These are phyloP conservation scores for Quercus mongolica DNA, from an alignment of 306 rosid genomes.

Conservation along the genomic window DNA sequence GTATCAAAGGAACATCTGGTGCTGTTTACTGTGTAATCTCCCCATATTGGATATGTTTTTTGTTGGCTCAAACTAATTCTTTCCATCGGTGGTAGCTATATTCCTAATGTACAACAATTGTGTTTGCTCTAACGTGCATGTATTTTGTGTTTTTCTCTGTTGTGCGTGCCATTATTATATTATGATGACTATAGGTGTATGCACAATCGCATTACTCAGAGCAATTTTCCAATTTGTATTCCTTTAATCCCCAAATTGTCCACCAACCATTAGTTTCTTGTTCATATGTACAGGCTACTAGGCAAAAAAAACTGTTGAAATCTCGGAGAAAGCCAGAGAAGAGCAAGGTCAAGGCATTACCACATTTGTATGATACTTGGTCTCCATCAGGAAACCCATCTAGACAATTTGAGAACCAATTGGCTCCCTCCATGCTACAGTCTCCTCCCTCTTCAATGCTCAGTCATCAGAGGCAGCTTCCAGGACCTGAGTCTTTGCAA, in stretches of 20 bases:
- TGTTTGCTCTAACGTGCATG: background rate
- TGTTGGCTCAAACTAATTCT: too few species aligned
- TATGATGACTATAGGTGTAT: background rate
- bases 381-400: conserved; percentile 46
- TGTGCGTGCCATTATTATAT: background rate
- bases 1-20: background rate
- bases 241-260: conserved; percentile 5
- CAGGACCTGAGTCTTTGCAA: conserved; percentile 41
- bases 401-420: conserved; percentile 51
- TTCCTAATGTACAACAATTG: background rate
- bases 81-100: background rate
- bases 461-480: conserved; percentile 48
- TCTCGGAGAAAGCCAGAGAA: conserved; percentile 40
- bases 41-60: too few species aligned
- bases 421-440: conserved; percentile 39
- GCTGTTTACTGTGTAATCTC: background rate
- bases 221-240: background rate
- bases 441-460: conserved; percentile 53
- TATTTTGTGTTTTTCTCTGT: background rate
- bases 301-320: conserved; percentile 43
- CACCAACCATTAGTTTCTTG: conserved; percentile 12
- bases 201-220: conserved; percentile 11
- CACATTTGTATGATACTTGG: conserved; percentile 52
- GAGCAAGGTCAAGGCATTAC: conserved; percentile 39
- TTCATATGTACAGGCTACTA: conserved; percentile 42